Conservation (phyloP, 2,329 filamentous ascomycete species). For the Dactylonectria estremocensis region DNA sequence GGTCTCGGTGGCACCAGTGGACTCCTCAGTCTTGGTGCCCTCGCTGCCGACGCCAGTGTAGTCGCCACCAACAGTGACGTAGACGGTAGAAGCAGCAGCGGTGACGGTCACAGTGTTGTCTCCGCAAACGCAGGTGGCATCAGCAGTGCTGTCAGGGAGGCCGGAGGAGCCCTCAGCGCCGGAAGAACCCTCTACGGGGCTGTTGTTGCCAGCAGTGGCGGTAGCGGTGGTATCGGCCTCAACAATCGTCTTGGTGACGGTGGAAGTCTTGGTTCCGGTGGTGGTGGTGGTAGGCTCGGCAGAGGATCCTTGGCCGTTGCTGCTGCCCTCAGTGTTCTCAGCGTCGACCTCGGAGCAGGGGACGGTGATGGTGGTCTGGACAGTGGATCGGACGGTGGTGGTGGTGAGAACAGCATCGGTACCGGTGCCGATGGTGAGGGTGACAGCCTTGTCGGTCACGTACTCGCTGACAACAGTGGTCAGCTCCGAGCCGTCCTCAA, state of each 20-base stretch:
- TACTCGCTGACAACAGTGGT: constrained; percentile 49
- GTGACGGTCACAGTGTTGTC: constrained; percentile 52
- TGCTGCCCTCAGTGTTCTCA: constrained; percentile 35
- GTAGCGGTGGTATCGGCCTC: constrained; percentile 38
- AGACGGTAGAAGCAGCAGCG: constrained; percentile 54
- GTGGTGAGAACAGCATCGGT: constrained; percentile 54
- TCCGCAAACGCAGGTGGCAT: constrained; percentile 33
- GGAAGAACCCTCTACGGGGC: neutral
- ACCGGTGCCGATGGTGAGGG: constrained; percentile 54
- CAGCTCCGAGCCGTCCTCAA: constrained; percentile 26
- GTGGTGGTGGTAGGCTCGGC: constrained; percentile 54
- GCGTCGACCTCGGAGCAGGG: constrained; percentile 40
- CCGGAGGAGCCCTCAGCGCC: constrained; percentile 40
- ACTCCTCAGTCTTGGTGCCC: constrained; percentile 39
- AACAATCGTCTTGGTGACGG: constrained; percentile 32
- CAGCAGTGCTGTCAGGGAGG: constrained; percentile 19
- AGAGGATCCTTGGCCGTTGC: constrained; percentile 39
- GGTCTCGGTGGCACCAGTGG: constrained; percentile 43
- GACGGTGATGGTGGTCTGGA: constrained; percentile 56
- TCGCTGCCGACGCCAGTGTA: constrained; percentile 45
- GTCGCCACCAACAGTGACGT: constrained; percentile 51
- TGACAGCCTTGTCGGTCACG: constrained; percentile 53
- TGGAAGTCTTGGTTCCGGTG: constrained; percentile 56
- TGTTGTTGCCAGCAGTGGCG: constrained; percentile 41
- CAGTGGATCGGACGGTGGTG: constrained; percentile 61